Conservation (phyloP, 306 rosid species). For the Lathyrus oleraceus region DNA sequence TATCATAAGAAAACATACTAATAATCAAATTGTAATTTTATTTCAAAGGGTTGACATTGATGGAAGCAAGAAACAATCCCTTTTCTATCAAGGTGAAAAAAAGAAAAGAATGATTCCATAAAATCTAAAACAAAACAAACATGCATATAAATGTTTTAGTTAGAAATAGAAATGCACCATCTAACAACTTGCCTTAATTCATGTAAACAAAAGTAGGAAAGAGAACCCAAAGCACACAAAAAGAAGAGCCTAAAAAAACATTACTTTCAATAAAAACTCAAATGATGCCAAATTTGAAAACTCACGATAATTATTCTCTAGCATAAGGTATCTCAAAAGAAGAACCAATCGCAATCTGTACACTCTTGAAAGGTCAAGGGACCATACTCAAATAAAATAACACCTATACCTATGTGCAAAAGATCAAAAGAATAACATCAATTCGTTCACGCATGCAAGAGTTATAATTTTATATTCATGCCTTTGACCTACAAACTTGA, state of each 20-base stretch:
- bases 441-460: slow-evolving; percentile 55
- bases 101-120: no score
- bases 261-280: slow-evolving; percentile 10
- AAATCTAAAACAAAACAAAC: background rate
- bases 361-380: slow-evolving; percentile 40
- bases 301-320: background rate
- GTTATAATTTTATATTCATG: slow-evolving; percentile 26
- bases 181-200: slow-evolving; percentile 3
- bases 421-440: background rate
- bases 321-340: slow-evolving; percentile 58
- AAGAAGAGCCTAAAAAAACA: slow-evolving; percentile 46
- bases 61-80: background rate
- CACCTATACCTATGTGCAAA: background rate
- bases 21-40: background rate
- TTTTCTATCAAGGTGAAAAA: no score
- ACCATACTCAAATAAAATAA: slow-evolving; percentile 14
- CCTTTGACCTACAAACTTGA: slow-evolving; percentile 31
- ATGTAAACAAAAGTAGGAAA: slow-evolving; percentile 13
- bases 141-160: background rate
- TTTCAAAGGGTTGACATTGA: background rate
- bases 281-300: slow-evolving; percentile 42
- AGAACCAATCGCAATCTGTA: slow-evolving; percentile 56
- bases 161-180: background rate
- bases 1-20: background rate
- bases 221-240: slow-evolving; percentile 33